Conservation (phyloP, 1,139 yeast species). For the Geotrichum restrictum region DNA sequence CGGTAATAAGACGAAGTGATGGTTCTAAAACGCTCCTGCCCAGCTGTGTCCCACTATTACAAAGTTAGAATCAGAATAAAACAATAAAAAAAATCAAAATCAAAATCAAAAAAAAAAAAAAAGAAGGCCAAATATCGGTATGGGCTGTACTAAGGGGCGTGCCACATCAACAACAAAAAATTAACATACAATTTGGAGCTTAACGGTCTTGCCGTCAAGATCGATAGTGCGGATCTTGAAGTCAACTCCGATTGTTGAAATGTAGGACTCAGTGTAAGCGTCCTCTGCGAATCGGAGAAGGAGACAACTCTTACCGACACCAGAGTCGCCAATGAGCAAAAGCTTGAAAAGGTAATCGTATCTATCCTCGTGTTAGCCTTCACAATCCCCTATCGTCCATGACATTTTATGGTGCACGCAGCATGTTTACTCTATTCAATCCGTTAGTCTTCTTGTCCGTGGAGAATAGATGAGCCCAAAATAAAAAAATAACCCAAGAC, state of each 20-base stretch:
- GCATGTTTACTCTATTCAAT: no score
- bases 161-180: background rate
- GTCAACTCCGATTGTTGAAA: conserved; percentile 96
- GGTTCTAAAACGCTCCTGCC: conserved; percentile 97
- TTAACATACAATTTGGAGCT: conserved; percentile 66
- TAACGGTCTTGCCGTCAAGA: conserved; percentile 90
- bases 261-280: conserved; percentile 89
- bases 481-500: no score
- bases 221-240: conserved; percentile 95
- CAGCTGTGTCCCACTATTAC: conserved; percentile 87
- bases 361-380: conserved; percentile 1
- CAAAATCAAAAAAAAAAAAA: background rate
- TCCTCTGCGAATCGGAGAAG: conserved; percentile 91
- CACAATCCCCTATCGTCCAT: no score
- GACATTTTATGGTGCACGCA: no score
- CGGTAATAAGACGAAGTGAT: conserved; percentile 95
- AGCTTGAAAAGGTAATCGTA: conserved; percentile 38
- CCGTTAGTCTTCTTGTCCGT: no score
- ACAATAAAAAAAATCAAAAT: background rate
- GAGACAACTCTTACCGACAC: conserved; percentile 94
- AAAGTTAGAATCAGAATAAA: background rate
- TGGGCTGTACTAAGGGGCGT: background rate
- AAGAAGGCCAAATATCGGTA: background rate
- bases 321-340: conserved; percentile 94
- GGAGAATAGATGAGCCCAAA: no score